Conservation (phyloP, 1,139 yeast genomes). For the Sugiyamaella neomexicana region DNA sequence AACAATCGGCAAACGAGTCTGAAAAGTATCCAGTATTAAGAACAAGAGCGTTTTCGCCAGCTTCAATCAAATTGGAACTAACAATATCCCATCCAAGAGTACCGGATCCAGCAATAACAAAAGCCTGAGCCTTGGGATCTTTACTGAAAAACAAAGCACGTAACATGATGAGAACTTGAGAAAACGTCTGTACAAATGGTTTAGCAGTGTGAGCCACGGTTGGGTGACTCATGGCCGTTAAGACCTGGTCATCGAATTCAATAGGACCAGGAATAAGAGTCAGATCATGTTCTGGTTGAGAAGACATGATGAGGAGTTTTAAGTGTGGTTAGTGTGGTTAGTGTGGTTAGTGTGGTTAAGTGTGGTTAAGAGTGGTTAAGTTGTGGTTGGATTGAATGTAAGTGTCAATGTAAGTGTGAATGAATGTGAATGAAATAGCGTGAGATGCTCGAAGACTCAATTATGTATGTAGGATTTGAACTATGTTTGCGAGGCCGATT, state of each 20-base stretch:
- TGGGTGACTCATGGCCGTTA: conserved; percentile 79
- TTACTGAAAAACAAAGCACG: conserved; percentile 74
- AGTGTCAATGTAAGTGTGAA: neutral
- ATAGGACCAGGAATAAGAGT: conserved; percentile 93
- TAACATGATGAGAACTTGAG: conserved; percentile 62
- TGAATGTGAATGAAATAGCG: neutral
- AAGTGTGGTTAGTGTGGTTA: too few relatives aligned
- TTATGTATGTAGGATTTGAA: neutral
- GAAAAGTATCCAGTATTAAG: conserved; percentile 93
- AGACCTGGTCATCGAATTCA: conserved; percentile 79
- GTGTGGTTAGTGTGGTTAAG: too few relatives aligned
- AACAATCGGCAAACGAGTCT: conserved; percentile 79
- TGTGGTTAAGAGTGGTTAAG: too few relatives aligned
- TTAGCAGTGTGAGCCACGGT: conserved; percentile 92
- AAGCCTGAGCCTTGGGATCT: conserved; percentile 66
- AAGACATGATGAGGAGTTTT: conserved; percentile 20
- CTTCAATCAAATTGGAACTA: conserved; percentile 68
- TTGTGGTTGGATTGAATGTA: too few relatives aligned
- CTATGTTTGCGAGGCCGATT: neutral
- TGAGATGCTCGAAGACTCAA: too few relatives aligned
- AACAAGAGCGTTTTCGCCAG: conserved; percentile 67
- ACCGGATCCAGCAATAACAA: conserved; percentile 86
- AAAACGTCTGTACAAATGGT: conserved; percentile 75
- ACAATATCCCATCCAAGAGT: conserved; percentile 94
- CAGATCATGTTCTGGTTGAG: conserved; percentile 28